phyloP scores from a whole-genome alignment of 2,329 filamentous ascomycete species.

The Tolypocladium endophyticum region DNA sequence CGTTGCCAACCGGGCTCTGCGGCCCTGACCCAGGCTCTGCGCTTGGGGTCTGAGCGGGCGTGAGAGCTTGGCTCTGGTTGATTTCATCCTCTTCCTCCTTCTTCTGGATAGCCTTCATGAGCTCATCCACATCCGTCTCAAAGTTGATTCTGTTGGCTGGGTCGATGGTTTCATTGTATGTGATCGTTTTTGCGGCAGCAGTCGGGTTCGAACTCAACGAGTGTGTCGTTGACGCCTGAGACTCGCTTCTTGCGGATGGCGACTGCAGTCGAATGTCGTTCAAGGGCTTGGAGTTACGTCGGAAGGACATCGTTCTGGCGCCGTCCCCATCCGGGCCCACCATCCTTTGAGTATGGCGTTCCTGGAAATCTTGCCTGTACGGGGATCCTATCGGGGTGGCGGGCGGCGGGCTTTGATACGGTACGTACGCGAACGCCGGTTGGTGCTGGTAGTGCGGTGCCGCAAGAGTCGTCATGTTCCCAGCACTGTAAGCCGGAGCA shows the following conservation, averaged over 20 bases:
- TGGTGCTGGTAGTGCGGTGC: slow-evolving; percentile 31
- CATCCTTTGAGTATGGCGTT: slow-evolving; percentile 14
- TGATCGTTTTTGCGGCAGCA: slow-evolving; percentile 28
- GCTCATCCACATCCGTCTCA: slow-evolving; percentile 71
- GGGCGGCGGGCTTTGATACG: slow-evolving; percentile 27
- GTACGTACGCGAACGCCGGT: slow-evolving; percentile 31
- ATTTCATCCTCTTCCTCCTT: slow-evolving; percentile 32
- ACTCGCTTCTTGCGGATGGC: slow-evolving; percentile 20
- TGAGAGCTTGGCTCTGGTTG: slow-evolving; percentile 13
- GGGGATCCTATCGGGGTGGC: slow-evolving; percentile 20
- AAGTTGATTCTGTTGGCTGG: slow-evolving; percentile 49
- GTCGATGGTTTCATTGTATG: slow-evolving; percentile 34
- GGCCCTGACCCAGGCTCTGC: slow-evolving; percentile 4
- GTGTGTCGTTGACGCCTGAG: slow-evolving; percentile 15
- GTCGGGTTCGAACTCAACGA: slow-evolving; percentile 16
- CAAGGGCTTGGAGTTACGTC: slow-evolving; percentile 15
- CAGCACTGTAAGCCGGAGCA: slow-evolving; percentile 30
- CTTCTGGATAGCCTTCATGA: slow-evolving; percentile 82
- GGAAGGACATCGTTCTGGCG: slow-evolving; percentile 12
- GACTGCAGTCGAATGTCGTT: slow-evolving; percentile 23
- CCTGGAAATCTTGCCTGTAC: slow-evolving; percentile 22
- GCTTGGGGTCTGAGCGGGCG: slow-evolving; percentile 11
- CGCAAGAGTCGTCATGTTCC: slow-evolving; percentile 29
- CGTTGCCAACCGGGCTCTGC: slow-evolving; percentile 20
- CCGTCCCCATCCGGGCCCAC: slow-evolving; percentile 12